phyloP scores from a whole-genome alignment of 164 flowering plant genomes.

The Santalum album region DNA sequence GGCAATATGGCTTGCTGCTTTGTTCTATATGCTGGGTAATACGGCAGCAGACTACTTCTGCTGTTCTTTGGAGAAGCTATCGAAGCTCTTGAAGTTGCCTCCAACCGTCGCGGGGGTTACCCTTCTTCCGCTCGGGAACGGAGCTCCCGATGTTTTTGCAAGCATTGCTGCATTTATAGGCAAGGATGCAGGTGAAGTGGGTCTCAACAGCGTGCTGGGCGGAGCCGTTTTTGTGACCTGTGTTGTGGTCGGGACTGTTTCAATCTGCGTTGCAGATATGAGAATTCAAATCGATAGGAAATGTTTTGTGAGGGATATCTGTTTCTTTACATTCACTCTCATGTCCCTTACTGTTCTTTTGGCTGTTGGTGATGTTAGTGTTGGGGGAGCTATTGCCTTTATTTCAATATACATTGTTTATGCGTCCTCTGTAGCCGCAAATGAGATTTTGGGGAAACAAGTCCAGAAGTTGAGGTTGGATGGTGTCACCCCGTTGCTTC shows the following conservation, averaged over 20 bases:
- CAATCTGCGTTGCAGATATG: slow-evolving; percentile 57
- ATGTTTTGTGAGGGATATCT: slow-evolving; percentile 70
- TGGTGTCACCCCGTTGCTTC: slow-evolving; percentile 81
- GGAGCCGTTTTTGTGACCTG: slow-evolving; percentile 93
- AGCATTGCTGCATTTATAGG: slow-evolving; percentile 93
- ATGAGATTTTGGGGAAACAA: slow-evolving; percentile 65
- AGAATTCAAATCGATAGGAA: slow-evolving; percentile 54
- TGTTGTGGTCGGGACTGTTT: slow-evolving; percentile 74
- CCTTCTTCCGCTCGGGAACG: slow-evolving; percentile 92
- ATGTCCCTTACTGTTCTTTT: slow-evolving; percentile 42
- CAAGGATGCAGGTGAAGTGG: slow-evolving; percentile 66
- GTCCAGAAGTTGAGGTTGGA: slow-evolving; percentile 50
- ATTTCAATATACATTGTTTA: slow-evolving; percentile 66
- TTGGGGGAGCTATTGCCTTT: slow-evolving; percentile 62
- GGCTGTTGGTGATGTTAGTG: slow-evolving; percentile 48
- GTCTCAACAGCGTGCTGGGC: slow-evolving; percentile 89
- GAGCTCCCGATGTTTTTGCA: slow-evolving; percentile 98
- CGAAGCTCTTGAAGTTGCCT: slow-evolving; percentile 58
- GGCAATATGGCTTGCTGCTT: slow-evolving; percentile 60
- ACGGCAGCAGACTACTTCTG: slow-evolving; percentile 96
- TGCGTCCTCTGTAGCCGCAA: slow-evolving; percentile 72
- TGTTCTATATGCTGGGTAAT: slow-evolving; percentile 88
- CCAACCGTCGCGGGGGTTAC: slow-evolving; percentile 97
- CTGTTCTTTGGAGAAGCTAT: slow-evolving; percentile 76
- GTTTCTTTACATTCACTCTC: slow-evolving; percentile 59